These are phyloP conservation scores for Leccinellum albellum DNA, from an alignment of 768 basidiomycete genomes.

Conservation along the genomic window DNA sequence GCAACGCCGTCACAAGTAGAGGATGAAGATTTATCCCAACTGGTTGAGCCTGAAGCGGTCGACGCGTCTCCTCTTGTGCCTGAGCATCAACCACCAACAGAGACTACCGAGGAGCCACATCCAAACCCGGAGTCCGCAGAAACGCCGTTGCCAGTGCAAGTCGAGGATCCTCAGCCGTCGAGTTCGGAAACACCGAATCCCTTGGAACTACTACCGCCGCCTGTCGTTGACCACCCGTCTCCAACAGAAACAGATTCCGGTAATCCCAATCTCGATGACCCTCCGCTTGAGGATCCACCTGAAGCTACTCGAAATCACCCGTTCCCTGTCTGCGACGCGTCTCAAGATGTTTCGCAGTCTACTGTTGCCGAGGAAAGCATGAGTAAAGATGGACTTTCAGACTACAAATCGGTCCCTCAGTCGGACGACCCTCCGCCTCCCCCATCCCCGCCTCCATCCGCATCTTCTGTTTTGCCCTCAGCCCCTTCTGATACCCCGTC, in stretches of 20 bases:
- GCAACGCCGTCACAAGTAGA: not conserved
- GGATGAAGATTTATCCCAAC: not conserved
- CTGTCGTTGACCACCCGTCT: not conserved
- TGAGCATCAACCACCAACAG: constrained; percentile 10
- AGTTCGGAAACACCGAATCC: constrained; percentile 1
- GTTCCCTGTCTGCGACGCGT: not conserved
- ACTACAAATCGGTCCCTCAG: constrained; percentile 15
- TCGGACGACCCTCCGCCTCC: constrained; percentile 10
- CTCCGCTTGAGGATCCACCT: not conserved
- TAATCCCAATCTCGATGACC: not conserved
- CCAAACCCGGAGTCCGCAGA: not conserved
- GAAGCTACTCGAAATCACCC: not conserved
- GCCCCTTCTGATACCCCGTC: not conserved
- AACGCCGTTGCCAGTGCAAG: not conserved
- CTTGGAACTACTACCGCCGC: not conserved
- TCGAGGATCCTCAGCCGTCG: constrained; percentile 1
- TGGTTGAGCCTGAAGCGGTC: not conserved
- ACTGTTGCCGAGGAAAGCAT: not conserved
- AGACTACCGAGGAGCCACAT: not conserved
- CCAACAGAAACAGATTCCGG: not conserved
- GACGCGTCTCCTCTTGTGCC: constrained; percentile 3
- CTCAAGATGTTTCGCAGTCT: constrained; percentile 7
- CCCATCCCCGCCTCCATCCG: not conserved
- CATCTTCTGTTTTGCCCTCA: not conserved
- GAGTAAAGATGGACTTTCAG: constrained; percentile 9